Evolutionary conservation across 257 asterid genomes (phyloP).

Genomic region (Fraxinus anomala): DNA sequence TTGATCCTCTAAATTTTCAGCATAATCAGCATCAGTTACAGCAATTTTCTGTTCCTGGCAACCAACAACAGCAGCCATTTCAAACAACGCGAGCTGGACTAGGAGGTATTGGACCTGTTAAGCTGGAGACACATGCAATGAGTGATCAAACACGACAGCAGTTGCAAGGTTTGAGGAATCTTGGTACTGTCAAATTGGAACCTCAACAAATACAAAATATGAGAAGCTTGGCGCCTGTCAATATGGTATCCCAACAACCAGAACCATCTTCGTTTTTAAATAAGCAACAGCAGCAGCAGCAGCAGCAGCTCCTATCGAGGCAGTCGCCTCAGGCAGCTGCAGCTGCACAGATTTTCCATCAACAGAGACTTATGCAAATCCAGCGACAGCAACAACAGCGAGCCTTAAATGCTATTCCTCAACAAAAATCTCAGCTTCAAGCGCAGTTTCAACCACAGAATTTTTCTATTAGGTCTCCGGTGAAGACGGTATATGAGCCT

Average conservation of each 20-base stretch:
- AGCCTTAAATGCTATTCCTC: constrained; percentile 41
- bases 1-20: constrained; percentile 55
- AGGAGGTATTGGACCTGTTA: constrained; percentile 64
- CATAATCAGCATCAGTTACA: constrained; percentile 66
- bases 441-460: constrained; percentile 69
- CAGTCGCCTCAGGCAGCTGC: constrained; percentile 35
- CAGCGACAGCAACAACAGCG: background rate
- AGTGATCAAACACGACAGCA: constrained; percentile 70
- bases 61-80: constrained; percentile 53
- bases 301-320: constrained; percentile 63
- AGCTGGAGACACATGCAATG: constrained; percentile 62
- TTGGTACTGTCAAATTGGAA: constrained; percentile 68
- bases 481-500: constrained; percentile 83
- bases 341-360: constrained; percentile 7
- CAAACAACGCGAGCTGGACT: constrained; percentile 67
- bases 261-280: constrained; percentile 71
- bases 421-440: constrained; percentile 68
- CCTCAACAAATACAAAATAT: constrained; percentile 66
- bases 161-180: constrained; percentile 59
- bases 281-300: constrained; percentile 73
- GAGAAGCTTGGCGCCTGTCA: constrained; percentile 64
- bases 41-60: constrained; percentile 64
- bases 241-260: constrained; percentile 76
- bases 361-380: constrained; percentile 9
- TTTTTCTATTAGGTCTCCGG: constrained; percentile 60